Conservation (phyloP, 441 rosid species). For the Geranium incanum region DNA sequence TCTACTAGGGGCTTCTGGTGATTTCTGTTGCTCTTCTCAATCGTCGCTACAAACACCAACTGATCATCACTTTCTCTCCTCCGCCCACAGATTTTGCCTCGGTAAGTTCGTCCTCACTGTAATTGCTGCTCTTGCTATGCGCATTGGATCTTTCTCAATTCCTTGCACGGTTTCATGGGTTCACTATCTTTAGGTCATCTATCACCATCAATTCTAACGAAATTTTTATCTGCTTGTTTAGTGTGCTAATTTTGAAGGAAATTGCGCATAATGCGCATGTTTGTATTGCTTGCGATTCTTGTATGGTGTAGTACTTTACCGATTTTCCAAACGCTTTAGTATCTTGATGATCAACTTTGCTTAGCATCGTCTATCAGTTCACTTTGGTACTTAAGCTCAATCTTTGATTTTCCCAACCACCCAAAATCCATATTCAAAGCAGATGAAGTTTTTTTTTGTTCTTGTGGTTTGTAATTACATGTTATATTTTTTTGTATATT, state of each 20-base stretch:
- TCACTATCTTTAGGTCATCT: background rate
- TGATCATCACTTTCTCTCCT: background rate
- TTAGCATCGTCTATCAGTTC: background rate
- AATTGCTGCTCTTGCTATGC: background rate
- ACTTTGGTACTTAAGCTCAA: background rate
- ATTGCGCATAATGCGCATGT: background rate
- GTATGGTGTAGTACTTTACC: background rate
- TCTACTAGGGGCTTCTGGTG: constrained; percentile 5
- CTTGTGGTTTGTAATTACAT: background rate
- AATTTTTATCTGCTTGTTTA: background rate
- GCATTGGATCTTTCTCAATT: background rate
- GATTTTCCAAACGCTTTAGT: background rate
- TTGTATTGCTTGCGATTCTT: background rate
- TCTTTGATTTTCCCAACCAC: background rate
- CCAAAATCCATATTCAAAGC: background rate
- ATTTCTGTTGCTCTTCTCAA: background rate
- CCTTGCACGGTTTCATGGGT: background rate
- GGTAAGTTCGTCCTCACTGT: constrained; percentile 5
- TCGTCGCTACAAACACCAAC: background rate
- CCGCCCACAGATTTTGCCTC: constrained; percentile 6
- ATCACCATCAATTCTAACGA: too few species aligned
- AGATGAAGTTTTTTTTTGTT: background rate
- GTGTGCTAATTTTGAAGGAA: background rate
- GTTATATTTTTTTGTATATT: background rate
- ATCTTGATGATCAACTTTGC: background rate